Conservation (phyloP, 306 rosid species). For the Vicia sativa region DNA sequence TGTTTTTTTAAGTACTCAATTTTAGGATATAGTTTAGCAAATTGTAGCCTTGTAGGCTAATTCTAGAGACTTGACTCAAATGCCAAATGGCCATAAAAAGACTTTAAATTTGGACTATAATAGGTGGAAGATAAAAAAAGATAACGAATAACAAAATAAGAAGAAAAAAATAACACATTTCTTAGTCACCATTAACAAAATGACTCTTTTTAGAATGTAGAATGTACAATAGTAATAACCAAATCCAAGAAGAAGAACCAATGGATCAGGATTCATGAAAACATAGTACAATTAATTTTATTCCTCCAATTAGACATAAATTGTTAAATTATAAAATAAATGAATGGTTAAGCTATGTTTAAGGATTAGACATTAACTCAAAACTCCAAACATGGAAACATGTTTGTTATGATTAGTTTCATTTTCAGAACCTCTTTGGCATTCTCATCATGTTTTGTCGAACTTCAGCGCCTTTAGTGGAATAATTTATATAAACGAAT, state of each 20-base stretch:
- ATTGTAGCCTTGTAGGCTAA: too few relatives aligned
- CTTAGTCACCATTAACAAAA: not conserved
- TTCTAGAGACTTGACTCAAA: too few relatives aligned
- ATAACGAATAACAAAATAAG: not conserved
- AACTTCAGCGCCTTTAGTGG: constrained; percentile 15
- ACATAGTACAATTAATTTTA: not conserved
- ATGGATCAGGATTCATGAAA: constrained; percentile 3
- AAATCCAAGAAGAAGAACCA: too few relatives aligned
- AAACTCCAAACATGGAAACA: constrained; percentile 35
- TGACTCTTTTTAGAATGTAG: not conserved
- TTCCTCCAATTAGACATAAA: constrained; percentile 41
- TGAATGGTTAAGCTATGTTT: constrained; percentile 44
- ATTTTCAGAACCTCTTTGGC: constrained; percentile 17
- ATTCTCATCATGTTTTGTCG: constrained; percentile 25
- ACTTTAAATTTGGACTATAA: not conserved
- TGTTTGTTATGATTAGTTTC: constrained; percentile 20
- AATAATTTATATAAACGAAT: constrained; percentile 41
- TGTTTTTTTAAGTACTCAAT: too few relatives aligned
- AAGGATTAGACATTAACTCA: constrained; percentile 38
- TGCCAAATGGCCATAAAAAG: too few relatives aligned
- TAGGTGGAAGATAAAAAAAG: constrained; percentile 2
- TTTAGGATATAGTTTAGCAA: too few relatives aligned
- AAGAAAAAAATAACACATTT: constrained; percentile 9
- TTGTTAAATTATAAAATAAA: constrained; percentile 37
- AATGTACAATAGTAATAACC: not conserved